Base-by-base conservation (phyloP, 371 early-diverging fungal genomes). In the Mucor racemosus region DNA sequence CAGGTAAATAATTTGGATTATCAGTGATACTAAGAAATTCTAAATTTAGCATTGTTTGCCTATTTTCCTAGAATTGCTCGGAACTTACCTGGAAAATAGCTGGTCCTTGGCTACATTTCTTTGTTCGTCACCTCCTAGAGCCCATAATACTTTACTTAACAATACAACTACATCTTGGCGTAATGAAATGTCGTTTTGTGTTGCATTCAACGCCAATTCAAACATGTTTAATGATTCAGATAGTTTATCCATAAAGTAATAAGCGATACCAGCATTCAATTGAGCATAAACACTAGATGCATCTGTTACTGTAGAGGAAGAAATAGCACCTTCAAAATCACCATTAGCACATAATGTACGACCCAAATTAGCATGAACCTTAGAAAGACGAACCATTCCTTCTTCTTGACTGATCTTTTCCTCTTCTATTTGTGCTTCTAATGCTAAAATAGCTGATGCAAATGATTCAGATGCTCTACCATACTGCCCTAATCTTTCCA, bases 61-160 rank as follows among this genome's bases (percentile, higher is more conserved):
- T 67, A 41, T 61, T 11, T 59, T 14, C 10, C 65, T 58, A 48
- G 0, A 48, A 57, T 38, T 7, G 1, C 76, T 80, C 69, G 80
- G 71, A 11, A 69, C 44, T 60, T 84, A 84, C 77, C 86, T 81
- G 15, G 80, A 72, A 64, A 95, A 84, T 59, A 97, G 74, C 64
- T 95, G 91, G 58, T 94, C 87, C 67, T 94, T 92, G 36, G 95
- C 94, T 15, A 94, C 84, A 4, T 77, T 76, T 26, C 90, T 77
- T 67, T 95, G 93, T 66, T 94, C 91, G 26, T 85, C 86, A 5
- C 90, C 87, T 39, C 92, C 96, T 36, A 96, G 76, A 1, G 93
- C 93, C 92, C 93, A 96, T 38, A 96, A 77, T 0, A 95, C 95
- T 74, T 95, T 94, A 50, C 90, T 88, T 60, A 97, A 66, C 48